phyloP scores from a whole-genome alignment of 371 early-diverging fungal species.

The Mucor irregularis region DNA sequence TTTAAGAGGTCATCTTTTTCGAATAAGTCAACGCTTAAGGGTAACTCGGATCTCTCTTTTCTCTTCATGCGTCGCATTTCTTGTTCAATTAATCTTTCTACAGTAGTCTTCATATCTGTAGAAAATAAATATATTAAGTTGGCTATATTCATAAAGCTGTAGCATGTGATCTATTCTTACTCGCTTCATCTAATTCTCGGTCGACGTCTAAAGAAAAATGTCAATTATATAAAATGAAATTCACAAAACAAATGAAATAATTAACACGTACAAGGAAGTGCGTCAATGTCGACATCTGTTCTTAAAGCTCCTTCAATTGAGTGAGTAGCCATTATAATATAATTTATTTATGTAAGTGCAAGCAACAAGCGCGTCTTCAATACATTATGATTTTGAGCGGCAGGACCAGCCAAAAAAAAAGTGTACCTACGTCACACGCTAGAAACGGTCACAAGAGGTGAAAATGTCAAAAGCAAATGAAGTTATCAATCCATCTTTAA shows the following conservation, averaged over 20 bases:
- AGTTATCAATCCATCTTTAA: too few species aligned
- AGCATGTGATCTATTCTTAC: constrained; percentile 14
- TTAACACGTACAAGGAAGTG: constrained; percentile 39
- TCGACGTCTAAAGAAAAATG: constrained; percentile 39
- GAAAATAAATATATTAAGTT: neutral
- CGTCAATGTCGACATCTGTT: constrained; percentile 40
- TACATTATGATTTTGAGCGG: too few species aligned
- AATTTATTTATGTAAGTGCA: neutral
- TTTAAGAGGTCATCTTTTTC: constrained; percentile 48
- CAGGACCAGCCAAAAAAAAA: too few species aligned
- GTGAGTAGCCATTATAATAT: constrained; percentile 6
- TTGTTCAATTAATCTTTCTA: constrained; percentile 66
- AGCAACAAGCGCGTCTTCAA: neutral
- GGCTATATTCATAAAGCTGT: neutral
- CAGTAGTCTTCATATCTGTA: constrained; percentile 43
- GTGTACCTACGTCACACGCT: too few species aligned
- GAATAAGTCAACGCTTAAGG: constrained; percentile 36
- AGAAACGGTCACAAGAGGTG: too few species aligned
- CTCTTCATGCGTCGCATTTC: constrained; percentile 68
- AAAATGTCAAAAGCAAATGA: too few species aligned
- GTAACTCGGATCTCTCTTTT: constrained; percentile 37
- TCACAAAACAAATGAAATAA: too few species aligned
- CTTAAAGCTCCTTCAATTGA: constrained; percentile 16
- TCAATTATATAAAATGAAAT: neutral
- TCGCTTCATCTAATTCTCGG: constrained; percentile 43